Evolutionary conservation across 176 grass and related monocot species (phyloP), one percentile per base, ranked within the genome.

Genomic region (Triticum turgidum): DNA sequence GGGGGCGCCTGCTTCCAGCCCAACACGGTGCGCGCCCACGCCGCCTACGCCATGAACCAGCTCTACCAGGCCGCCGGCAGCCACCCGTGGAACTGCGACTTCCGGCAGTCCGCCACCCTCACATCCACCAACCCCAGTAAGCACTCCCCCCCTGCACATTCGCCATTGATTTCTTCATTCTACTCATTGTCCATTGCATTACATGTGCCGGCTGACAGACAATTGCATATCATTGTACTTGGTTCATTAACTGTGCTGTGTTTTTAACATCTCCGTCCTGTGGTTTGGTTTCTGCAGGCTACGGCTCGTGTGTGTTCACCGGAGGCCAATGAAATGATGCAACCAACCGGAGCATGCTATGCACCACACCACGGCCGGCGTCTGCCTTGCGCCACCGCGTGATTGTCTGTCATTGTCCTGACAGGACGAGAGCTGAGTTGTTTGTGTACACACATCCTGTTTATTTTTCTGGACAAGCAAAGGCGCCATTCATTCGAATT

Each of bases 41-140:
- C 97, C 25, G 90, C 97, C 4, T 99, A 96, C 84, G 92, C 94
- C 81, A 96, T 99, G 92, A 99, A 99, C 87, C 97, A 99, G 89
- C 82, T 93, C 34, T 99, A 89, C 89, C 97, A 96, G 90, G 85
- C 81, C 11, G 81, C 94, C 20, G 90, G 90, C 5, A 74, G 84
- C 5, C 69, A 96, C 83, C 65, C 97, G 0, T 94, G 86, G 92
- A 89, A 94, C 82, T 99, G 97, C 88, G 92, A 96, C 86, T 99
- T 99, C 89, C 41, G 87, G 30, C 82, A 92, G 51, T 89, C 97
- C 34, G 97, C 94, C 61, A 69, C 83, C 12, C 86, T 96, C 80
- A 91, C 92, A 25, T 90, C 97, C 39, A 45, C 65, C 13, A 92
- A 99, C 84, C 97, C 97, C 3, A 96, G 97, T 99, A 91, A 82